Evolutionary conservation across 2,329 filamentous ascomycete genomes (phyloP), one percentile per base, ranked within the genome.

Genomic region (Myotisia sp.): DNA sequence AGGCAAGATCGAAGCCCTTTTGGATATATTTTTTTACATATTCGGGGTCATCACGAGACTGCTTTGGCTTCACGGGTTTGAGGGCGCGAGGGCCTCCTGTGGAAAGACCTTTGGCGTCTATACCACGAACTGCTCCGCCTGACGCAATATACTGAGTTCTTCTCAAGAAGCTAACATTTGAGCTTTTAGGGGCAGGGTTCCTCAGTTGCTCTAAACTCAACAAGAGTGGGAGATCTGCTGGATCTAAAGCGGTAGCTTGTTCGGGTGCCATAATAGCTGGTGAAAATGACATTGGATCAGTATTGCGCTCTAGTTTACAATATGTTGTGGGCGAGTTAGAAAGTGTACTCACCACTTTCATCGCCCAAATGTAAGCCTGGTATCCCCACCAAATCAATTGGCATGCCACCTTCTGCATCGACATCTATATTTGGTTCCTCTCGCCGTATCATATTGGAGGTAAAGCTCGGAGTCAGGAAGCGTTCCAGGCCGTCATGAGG

Each of bases 361-460:
- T 95, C 85, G 38, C 86, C 87, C 50, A 95, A 78, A 51, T 95
- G 94, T 37, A 95, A 77, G 19, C 86, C 85, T 5, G 87, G 87
- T 63, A 95, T 83, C 50, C 90, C 90, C 38, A 95, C 80, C 46
- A 98, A 63, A 55, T 95, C 87, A 53, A 98, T 75, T 39, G 86
- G 85, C 90, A 98, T 95, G 38, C 90, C 90, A 47, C 95, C 71
- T 64, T 98, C 90, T 6, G 86, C 90, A 71, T 98, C 90, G 19
- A 85, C 85, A 60, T 98, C 90, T 41, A 98, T 90, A 53, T 94
- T 95, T 31, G 93, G 67, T 34, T 87, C 82, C 63, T 95, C 90
- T 51, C 93, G 85, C 51, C 87, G 71, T 12, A 82, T 84, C 46
- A 98, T 66, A 43, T 84, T 76, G 29, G 86, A 90, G 19, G 86